These are phyloP conservation scores for Coccomyxa sp. DNA, from an alignment of 139 green algal genomes.

Conservation along the genomic window DNA sequence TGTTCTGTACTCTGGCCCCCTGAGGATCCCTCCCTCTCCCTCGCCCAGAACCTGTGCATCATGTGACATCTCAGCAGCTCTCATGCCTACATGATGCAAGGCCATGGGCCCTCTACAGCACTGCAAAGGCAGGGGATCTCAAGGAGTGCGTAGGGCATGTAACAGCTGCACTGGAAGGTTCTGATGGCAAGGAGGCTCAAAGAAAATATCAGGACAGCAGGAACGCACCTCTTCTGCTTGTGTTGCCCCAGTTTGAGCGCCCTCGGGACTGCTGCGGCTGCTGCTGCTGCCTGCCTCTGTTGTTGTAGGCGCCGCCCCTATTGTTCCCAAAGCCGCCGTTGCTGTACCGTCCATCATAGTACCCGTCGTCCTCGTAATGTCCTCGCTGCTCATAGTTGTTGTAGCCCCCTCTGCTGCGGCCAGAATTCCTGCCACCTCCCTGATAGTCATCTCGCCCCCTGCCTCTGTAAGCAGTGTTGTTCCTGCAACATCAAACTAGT, in stretches of 20 bases:
- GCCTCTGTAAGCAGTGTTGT: conserved; percentile 6
- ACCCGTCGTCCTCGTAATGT: background rate
- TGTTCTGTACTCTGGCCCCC: too few species aligned
- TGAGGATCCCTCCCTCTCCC: too few species aligned
- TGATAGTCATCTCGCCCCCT: background rate
- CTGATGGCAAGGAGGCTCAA: too few species aligned
- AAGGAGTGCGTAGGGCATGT: too few species aligned
- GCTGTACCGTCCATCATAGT: background rate
- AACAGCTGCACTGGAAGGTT: too few species aligned
- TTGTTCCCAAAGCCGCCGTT: background rate
- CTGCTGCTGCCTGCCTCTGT: background rate
- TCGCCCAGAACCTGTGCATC: too few species aligned
- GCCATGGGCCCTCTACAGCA: too few species aligned
- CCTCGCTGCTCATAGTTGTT: conserved; percentile 8
- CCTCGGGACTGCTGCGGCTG: too few species aligned
- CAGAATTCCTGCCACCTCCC: conserved; percentile 5
- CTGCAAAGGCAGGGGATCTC: too few species aligned
- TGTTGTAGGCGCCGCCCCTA: background rate
- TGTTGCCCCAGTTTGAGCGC: conserved; percentile 19
- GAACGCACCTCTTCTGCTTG: background rate
- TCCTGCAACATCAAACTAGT: background rate
- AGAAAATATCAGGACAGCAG: too few species aligned
- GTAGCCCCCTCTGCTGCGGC: conserved; percentile 14
- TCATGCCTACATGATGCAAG: too few species aligned
- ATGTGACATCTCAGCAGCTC: too few species aligned